These are phyloP conservation scores for Cyberlindnera xishuangbannaensis DNA, from an alignment of 805 yeast genomes.

Conservation along the genomic window DNA sequence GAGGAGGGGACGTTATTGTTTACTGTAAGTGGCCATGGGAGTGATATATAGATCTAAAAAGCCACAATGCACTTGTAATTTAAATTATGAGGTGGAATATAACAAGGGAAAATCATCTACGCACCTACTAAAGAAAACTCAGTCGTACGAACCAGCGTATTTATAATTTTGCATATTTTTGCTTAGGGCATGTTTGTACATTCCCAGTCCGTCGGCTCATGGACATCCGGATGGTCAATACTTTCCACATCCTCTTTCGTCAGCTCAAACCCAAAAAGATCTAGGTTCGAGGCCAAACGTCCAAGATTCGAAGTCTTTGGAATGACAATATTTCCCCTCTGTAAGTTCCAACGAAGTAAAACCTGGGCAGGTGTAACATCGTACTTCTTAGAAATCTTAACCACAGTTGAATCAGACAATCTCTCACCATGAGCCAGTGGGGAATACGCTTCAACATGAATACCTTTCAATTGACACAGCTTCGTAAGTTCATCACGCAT, in stretches of 20 bases:
- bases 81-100: too few species aligned
- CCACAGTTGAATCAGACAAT: conserved; percentile 39
- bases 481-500: conserved; percentile 35
- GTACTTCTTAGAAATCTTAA: conserved; percentile 35
- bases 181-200: conserved; percentile 13
- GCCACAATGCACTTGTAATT: too few species aligned
- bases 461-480: conserved; percentile 39
- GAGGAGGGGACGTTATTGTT: conserved; percentile 74
- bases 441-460: conserved; percentile 54
- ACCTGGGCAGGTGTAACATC: conserved; percentile 44
- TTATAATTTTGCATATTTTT: too few species aligned
- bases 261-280: conserved; percentile 39
- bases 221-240: conserved; percentile 47
- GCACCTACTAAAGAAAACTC: too few species aligned
- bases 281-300: conserved; percentile 36
- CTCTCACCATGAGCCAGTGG: conserved; percentile 55
- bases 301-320: conserved; percentile 37
- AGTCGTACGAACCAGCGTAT: too few species aligned
- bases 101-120: too few species aligned
- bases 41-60: conserved; percentile 9
- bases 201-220: conserved; percentile 77
- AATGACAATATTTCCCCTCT: conserved; percentile 51
- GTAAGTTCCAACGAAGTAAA: conserved; percentile 51
- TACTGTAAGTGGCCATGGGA: conserved; percentile 40
- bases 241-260: conserved; percentile 33